Percentiles rank a stretch among this genome's conserved stretches.
Conservation (phyloP, 352 stramenopile species). For the Globisporangium paddicum region DNA sequence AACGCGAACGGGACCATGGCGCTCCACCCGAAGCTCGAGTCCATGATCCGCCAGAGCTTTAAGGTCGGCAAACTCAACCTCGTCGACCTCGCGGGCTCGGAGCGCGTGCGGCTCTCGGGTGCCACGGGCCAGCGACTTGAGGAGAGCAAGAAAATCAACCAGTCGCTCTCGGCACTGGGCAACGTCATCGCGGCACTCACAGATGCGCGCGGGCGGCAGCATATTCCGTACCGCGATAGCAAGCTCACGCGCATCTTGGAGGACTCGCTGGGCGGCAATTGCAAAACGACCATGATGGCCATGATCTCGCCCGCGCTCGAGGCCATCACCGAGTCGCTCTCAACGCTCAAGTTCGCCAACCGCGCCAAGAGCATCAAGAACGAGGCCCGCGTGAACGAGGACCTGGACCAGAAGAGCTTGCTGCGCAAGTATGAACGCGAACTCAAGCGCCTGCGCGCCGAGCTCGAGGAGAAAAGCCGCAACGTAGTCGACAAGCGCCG, state of each 20-base stretch:
- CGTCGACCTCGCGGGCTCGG: constrained; percentile 90
- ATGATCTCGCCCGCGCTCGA: constrained; percentile 92
- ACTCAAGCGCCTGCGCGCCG: constrained; percentile 88
- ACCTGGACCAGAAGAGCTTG: constrained; percentile 91
- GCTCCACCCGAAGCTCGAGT: constrained; percentile 77
- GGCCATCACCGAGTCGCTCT: constrained; percentile 89
- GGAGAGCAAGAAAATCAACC: constrained; percentile 93
- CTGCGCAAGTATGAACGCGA: constrained; percentile 95
- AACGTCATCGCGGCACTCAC: constrained; percentile 91
- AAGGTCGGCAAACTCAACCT: constrained; percentile 95
- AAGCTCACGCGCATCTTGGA: constrained; percentile 93
- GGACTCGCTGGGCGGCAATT: constrained; percentile 89
- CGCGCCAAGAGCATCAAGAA: constrained; percentile 93
- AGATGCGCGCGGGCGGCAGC: constrained; percentile 78
- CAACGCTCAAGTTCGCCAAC: constrained; percentile 94
- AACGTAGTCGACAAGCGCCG: constrained; percentile 93
- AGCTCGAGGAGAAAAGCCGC: constrained; percentile 90
- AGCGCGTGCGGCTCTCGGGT: constrained; percentile 85
- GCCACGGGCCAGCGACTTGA: constrained; percentile 86
- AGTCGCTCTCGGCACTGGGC: constrained; percentile 86
- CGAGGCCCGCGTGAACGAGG: constrained; percentile 88
- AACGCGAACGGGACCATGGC: constrained; percentile 25
- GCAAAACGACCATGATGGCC: constrained; percentile 96
- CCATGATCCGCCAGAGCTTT: constrained; percentile 90
- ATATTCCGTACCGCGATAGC: constrained; percentile 92